Evolutionary conservation across 495 filamentous ascomycete species (phyloP).

Genomic region (Margaritispora aquatica): DNA sequence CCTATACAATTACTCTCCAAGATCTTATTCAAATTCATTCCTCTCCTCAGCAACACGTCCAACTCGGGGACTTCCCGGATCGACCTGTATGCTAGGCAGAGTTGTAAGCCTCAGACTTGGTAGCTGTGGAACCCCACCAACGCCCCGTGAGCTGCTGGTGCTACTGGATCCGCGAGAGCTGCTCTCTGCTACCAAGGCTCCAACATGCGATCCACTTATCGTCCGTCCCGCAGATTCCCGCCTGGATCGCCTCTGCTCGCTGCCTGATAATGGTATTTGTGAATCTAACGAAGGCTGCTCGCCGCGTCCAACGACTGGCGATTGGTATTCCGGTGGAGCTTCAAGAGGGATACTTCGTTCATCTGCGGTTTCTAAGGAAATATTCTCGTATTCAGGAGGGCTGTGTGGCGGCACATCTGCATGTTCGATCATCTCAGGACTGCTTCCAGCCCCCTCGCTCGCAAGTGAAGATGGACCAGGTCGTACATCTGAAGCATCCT

Average conservation of each 20-base stretch:
- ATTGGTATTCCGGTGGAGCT: slow-evolving; percentile 45
- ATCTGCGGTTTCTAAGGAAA: slow-evolving; percentile 37
- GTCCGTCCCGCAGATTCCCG: slow-evolving; percentile 8
- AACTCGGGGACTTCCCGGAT: slow-evolving; percentile 30
- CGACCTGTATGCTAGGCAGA: slow-evolving; percentile 46
- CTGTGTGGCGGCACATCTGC: slow-evolving; percentile 37
- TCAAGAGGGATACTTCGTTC: slow-evolving; percentile 23
- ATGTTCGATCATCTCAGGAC: slow-evolving; percentile 27
- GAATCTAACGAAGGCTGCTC: slow-evolving; percentile 6
- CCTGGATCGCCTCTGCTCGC: slow-evolving; percentile 1
- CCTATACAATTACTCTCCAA: slow-evolving; percentile 1
- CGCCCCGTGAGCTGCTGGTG: slow-evolving; percentile 23
- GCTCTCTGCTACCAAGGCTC: slow-evolving; percentile 7
- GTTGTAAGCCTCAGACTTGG: slow-evolving; percentile 37
- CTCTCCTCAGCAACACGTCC: slow-evolving; percentile 4
- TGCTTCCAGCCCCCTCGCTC: slow-evolving; percentile 17
- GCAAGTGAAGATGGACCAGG: neutral
- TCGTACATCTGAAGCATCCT: neutral
- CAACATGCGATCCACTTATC: slow-evolving; percentile 14
- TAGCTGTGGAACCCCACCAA: slow-evolving; percentile 32
- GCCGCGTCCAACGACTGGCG: slow-evolving; percentile 26
- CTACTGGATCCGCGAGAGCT: slow-evolving; percentile 1
- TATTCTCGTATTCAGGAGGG: slow-evolving; percentile 49
- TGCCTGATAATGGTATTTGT: slow-evolving; percentile 1
- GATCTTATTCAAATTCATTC: neutral